A percentile compares a stretch with the other conserved stretches of the same genome.
phyloP scores from a whole-genome alignment of 768 basidiomycete species.

The Lentinula boryana region DNA sequence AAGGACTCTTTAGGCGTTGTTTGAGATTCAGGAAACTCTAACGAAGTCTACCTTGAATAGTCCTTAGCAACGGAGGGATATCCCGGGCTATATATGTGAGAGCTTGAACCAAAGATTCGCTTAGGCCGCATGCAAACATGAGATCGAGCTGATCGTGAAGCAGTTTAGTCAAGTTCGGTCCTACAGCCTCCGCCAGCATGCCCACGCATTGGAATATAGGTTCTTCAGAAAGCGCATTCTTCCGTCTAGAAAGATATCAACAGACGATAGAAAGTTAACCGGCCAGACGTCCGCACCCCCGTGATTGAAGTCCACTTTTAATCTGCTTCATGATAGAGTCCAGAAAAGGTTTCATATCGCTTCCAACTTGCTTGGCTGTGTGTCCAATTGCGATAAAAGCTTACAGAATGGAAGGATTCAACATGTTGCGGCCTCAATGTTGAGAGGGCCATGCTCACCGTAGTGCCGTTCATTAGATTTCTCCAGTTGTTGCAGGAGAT shows the following conservation, averaged over 20 bases:
- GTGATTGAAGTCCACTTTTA: constrained; percentile 79
- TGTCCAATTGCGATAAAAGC: constrained; percentile 97
- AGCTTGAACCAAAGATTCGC: constrained; percentile 81
- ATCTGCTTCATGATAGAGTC: constrained; percentile 87
- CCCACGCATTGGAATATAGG: constrained; percentile 97
- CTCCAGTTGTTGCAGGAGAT: constrained; percentile 81
- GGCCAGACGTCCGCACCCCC: constrained; percentile 52
- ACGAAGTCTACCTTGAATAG: constrained; percentile 70
- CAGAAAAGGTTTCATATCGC: constrained; percentile 94
- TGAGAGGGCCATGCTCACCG: constrained; percentile 41
- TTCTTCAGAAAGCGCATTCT: constrained; percentile 90
- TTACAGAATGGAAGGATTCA: constrained; percentile 20
- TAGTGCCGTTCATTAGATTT: constrained; percentile 86
- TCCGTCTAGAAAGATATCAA: constrained; percentile 41
- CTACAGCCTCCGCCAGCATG: constrained; percentile 92
- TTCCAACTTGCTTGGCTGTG: constrained; percentile 84
- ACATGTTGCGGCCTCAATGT: not conserved
- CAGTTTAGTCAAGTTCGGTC: constrained; percentile 91
- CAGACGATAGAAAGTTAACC: not conserved
- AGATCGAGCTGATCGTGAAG: constrained; percentile 95
- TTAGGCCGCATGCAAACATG: constrained; percentile 93
- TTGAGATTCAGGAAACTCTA: not conserved
- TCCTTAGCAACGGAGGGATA: constrained; percentile 86
- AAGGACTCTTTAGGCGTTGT: not conserved
- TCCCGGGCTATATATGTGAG: constrained; percentile 77